phyloP scores from a whole-genome alignment of 805 yeast genomes.

The Kodamaea lidongshanica region DNA sequence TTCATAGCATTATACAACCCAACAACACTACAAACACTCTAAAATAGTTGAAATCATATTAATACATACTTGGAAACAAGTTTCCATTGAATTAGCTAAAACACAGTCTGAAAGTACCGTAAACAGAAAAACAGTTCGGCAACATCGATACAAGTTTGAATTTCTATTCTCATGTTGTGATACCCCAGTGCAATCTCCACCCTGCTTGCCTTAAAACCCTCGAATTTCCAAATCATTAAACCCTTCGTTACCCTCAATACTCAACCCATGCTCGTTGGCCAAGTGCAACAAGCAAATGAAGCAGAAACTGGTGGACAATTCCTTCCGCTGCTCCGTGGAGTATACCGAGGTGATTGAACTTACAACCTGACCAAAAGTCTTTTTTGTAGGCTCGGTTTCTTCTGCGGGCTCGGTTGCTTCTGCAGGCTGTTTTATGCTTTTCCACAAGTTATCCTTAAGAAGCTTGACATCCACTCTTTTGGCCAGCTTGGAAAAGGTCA shows the following conservation, averaged over 20 bases:
- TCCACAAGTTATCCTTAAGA: constrained; percentile 75
- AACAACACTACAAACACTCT: too few relatives aligned
- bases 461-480: constrained; percentile 71
- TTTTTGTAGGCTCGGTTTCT: constrained; percentile 29
- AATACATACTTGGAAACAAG: too few relatives aligned
- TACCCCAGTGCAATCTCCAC: too few relatives aligned
- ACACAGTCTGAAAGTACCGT: too few relatives aligned
- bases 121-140: too few relatives aligned
- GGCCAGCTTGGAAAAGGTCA: constrained; percentile 62
- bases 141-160: too few relatives aligned
- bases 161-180: too few relatives aligned
- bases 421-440: constrained; percentile 32
- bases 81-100: too few relatives aligned
- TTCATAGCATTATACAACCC: too few relatives aligned
- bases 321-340: constrained; percentile 49
- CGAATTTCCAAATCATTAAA: constrained; percentile 33
- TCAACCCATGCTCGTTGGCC: constrained; percentile 78
- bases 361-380: constrained; percentile 41
- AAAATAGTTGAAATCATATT: too few relatives aligned
- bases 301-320: constrained; percentile 77
- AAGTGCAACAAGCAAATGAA: constrained; percentile 78
- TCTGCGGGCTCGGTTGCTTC: constrained; percentile 23
- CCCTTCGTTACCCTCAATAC: constrained; percentile 43
- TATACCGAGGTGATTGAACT: constrained; percentile 47
- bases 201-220: constrained; percentile 8